A percentile compares a stretch with the other conserved stretches of the same genome.
phyloP scores from a whole-genome alignment of 345 rosid species.

The Linum lewisii region DNA sequence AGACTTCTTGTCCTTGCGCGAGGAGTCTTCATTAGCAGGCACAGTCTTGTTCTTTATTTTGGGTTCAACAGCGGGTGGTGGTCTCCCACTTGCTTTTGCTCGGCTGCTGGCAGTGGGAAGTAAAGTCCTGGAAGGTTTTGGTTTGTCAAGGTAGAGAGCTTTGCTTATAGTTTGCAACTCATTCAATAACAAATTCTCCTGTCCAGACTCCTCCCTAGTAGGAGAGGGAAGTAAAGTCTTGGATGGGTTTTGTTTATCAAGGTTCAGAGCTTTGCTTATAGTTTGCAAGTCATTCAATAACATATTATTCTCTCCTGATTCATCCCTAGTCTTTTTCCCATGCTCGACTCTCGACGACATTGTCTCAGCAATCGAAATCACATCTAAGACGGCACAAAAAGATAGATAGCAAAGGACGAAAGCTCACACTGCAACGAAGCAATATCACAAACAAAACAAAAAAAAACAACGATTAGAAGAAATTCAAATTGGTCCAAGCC shows the following conservation, averaged over 20 bases:
- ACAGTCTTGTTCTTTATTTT: constrained; percentile 27
- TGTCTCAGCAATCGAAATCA: no score
- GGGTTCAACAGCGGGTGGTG: constrained; percentile 22
- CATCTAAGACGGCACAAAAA: neutral
- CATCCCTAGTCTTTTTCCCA: constrained; percentile 43
- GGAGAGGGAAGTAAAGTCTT: constrained; percentile 26
- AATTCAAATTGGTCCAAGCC: neutral
- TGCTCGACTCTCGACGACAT: constrained; percentile 47
- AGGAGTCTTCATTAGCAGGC: constrained; percentile 23
- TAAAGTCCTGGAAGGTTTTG: constrained; percentile 22
- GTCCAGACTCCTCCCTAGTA: constrained; percentile 37
- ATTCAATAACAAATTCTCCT: constrained; percentile 36
- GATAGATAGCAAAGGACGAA: neutral
- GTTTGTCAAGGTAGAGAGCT: constrained; percentile 57
- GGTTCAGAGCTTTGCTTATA: constrained; percentile 63
- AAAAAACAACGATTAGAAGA: no score
- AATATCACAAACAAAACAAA: no score
- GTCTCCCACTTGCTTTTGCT: constrained; percentile 36
- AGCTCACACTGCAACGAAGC: neutral
- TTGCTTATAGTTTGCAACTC: constrained; percentile 72
- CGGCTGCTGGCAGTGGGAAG: constrained; percentile 23
- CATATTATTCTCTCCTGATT: constrained; percentile 42
- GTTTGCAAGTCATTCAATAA: constrained; percentile 57
- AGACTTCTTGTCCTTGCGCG: constrained; percentile 69
- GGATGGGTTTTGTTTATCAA: constrained; percentile 30